Evolutionary conservation across 2,329 filamentous ascomycete species (phyloP), one percentile per base, ranked within the genome.

Genomic region (Aspergillus melleus): DNA sequence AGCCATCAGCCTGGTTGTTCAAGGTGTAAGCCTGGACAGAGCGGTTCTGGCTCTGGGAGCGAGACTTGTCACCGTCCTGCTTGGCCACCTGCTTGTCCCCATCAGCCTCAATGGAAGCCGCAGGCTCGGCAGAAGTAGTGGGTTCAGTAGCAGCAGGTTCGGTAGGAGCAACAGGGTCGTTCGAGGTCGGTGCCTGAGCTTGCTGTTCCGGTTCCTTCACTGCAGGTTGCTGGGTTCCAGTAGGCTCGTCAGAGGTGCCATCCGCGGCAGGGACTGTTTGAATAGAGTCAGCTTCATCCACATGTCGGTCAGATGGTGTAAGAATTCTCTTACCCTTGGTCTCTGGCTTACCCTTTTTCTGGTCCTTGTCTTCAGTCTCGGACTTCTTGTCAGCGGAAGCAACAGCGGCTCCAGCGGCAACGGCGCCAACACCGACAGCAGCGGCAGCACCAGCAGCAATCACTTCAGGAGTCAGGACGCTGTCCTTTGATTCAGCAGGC

Each of bases 191-290:
- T 29, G 55, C 36, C 47, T 66, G 53, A 39, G 64, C 50, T 59
- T 61, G 56, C 46, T 57, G 60, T 26, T 29, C 42, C 16, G 32
- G 46, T 30, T 32, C 47, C 20, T 49, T 50, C 14, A 32, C 49
- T 26, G 49, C 46, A 30, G 57, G 60, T 10, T 64, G 61, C 26
- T 59, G 36, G 24, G 50, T 55, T n/a, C 55, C 60, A 90, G 56
- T 91, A 94, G 67, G 55, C 72, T 67, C 50, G 61, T 68, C 24
- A 74, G 69, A 22, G 72, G 67, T 50, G 73, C 68, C 59, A 55
- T 75, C 72, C 8, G 65, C 69, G 54, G 71, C 70, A 54, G 73
- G 70, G 16, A 71, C 67, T 68, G 67, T 64, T 53, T 72, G 70
- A 53, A 61, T 61, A 54, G 67, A 63, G 67, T 74, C 71, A 66